Conservation (phyloP, 345 rosid species). For the Rhodomyrtus tomentosa region DNA sequence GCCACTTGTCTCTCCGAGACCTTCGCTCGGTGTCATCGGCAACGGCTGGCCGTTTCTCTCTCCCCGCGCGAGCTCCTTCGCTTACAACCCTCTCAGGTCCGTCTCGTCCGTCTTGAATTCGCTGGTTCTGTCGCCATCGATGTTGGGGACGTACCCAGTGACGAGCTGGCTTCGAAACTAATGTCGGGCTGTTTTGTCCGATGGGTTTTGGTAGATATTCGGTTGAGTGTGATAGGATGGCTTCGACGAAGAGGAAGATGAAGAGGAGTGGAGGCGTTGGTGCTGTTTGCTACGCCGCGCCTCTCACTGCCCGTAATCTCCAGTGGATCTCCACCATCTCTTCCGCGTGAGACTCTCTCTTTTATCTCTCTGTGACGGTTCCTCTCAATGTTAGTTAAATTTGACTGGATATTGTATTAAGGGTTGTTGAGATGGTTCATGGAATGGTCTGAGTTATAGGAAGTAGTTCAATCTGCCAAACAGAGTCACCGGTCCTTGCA, state of each 20-base stretch:
- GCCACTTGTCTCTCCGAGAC: conserved; percentile 4
- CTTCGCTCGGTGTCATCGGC: conserved; percentile 1
- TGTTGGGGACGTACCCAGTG: background rate
- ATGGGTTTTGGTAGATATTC: conserved; percentile 19
- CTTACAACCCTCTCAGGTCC: conserved; percentile 55
- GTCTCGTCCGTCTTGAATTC: background rate
- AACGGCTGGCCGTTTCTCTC: conserved; percentile 6
- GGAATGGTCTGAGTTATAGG: background rate
- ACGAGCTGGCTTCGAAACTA: background rate
- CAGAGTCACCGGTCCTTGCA: background rate
- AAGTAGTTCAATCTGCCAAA: background rate
- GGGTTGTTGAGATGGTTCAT: background rate
- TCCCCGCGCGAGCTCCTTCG: conserved; percentile 12
- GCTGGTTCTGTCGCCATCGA: background rate
- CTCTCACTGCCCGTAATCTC: conserved; percentile 34
- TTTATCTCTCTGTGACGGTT: background rate
- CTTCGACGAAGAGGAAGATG: conserved; percentile 14
- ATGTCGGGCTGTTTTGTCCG: background rate
- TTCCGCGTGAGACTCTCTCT: conserved; percentile 35
- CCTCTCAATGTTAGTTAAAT: background rate
- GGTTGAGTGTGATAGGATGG: conserved; percentile 8
- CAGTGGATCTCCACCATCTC: conserved; percentile 69
- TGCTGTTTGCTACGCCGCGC: conserved; percentile 54
- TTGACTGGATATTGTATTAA: background rate
- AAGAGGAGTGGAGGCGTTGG: conserved; percentile 33